Conservation (phyloP, 2,329 filamentous ascomycete species). For the Ophiostoma sp. region DNA sequence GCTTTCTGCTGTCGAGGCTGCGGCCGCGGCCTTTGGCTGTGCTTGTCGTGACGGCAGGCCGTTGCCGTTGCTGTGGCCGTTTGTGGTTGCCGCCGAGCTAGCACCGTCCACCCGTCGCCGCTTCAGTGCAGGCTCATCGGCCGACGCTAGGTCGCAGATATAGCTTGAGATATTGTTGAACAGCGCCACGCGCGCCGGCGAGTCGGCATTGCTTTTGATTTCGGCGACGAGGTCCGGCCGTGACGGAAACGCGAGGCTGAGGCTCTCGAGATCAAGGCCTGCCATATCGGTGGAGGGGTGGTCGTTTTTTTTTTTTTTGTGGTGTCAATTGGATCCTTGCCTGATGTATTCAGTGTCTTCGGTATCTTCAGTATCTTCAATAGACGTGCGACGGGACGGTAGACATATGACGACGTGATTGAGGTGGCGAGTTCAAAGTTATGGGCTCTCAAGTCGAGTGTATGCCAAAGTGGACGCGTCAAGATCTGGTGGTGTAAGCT, state of each 20-base stretch:
- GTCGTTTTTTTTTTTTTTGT: not conserved
- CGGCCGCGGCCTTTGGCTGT: not conserved
- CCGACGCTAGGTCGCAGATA: conserved; percentile 42
- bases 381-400: not conserved
- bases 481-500: conserved; percentile 1
- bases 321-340: not conserved
- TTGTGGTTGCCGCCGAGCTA: conserved; percentile 2
- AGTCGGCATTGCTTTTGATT: conserved; percentile 52
- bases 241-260: conserved; percentile 47
- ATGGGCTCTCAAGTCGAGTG: not conserved
- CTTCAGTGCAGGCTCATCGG: conserved; percentile 42
- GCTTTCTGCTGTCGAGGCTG: conserved; percentile 12
- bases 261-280: conserved; percentile 5
- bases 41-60: conserved; percentile 23
- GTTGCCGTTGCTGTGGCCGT: conserved; percentile 25
- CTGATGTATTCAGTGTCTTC: not conserved
- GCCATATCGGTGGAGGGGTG: not conserved
- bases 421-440: not conserved
- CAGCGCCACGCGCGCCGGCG: conserved; percentile 45
- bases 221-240: conserved; percentile 52
- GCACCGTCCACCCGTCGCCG: conserved; percentile 46
- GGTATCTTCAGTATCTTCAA: not conserved
- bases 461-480: conserved; percentile 1
- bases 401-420: not conserved
- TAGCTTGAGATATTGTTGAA: conserved; percentile 54